Evolutionary conservation across 2,329 filamentous ascomycete genomes (phyloP).

Genomic region (Cercospora sp.): DNA sequence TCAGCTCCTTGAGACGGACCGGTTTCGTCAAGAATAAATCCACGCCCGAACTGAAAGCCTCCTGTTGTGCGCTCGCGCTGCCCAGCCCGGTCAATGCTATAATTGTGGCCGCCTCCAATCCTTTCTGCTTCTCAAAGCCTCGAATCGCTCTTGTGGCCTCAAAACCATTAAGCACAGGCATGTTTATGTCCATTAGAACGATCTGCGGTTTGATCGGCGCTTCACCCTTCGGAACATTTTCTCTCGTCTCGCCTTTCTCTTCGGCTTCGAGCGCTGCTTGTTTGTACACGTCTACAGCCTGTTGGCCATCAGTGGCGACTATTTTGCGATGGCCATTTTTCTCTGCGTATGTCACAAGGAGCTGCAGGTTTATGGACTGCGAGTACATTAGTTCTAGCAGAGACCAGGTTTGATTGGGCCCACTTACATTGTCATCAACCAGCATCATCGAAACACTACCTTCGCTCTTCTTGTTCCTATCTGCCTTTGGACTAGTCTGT

Average conservation of each 20-base stretch:
- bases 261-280: slow-evolving; percentile 14
- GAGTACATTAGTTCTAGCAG: neutral
- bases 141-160: slow-evolving; percentile 39
- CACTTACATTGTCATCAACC: slow-evolving; percentile 39
- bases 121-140: slow-evolving; percentile 33
- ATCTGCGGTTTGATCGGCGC: slow-evolving; percentile 22
- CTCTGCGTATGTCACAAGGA: slow-evolving; percentile 36
- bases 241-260: slow-evolving; percentile 4
- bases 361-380: slow-evolving; percentile 37
- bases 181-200: slow-evolving; percentile 48
- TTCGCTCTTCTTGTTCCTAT: slow-evolving; percentile 15
- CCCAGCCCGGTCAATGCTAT: slow-evolving; percentile 38
- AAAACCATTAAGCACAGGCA: slow-evolving; percentile 39
- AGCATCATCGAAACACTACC: slow-evolving; percentile 33
- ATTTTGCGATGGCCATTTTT: slow-evolving; percentile 44
- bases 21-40: slow-evolving; percentile 40
- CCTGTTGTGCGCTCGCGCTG: slow-evolving; percentile 34
- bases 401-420: neutral
- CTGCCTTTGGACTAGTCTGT: slow-evolving; percentile 6
- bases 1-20: slow-evolving; percentile 29
- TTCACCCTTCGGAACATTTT: neutral
- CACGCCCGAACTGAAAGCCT: slow-evolving; percentile 36
- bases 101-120: slow-evolving; percentile 31
- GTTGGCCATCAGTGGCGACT: slow-evolving; percentile 51
- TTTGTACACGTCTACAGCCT: slow-evolving; percentile 51